Conservation (phyloP, 2,329 filamentous ascomycete species). For the Arthrobotrys sphaeroides region DNA sequence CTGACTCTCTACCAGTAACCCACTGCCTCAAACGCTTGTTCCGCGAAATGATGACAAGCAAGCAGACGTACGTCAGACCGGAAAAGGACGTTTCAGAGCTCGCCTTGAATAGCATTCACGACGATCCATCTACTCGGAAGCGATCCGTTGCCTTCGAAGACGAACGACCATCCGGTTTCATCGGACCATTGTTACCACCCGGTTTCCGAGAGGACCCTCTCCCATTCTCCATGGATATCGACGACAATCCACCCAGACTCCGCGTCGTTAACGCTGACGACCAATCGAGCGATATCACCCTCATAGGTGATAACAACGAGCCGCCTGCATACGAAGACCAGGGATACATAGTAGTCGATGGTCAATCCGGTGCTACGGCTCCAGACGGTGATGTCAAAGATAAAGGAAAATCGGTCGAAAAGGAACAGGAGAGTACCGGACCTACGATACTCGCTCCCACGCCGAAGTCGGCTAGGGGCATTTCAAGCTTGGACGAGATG, state of each 20-base stretch:
- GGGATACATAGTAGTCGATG: constrained; percentile 45
- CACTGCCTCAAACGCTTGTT: constrained; percentile 77
- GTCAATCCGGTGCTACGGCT: constrained; percentile 4
- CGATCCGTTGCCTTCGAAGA: constrained; percentile 64
- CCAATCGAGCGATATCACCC: constrained; percentile 56
- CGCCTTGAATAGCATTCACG: constrained; percentile 67
- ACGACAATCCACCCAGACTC: constrained; percentile 38
- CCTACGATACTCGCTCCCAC: constrained; percentile 21
- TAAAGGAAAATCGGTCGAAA: neutral
- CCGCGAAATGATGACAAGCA: constrained; percentile 72
- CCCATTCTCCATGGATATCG: constrained; percentile 55
- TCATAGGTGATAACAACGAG: constrained; percentile 55
- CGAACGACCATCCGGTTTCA: constrained; percentile 64
- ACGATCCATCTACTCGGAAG: constrained; percentile 39
- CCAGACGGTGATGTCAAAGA: neutral
- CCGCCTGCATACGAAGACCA: constrained; percentile 52
- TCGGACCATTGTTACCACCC: constrained; percentile 53
- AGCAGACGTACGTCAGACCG: constrained; percentile 72
- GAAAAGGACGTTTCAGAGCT: constrained; percentile 81
- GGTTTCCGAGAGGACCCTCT: constrained; percentile 22
- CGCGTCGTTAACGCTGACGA: constrained; percentile 53
- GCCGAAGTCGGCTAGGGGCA: neutral
- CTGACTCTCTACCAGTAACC: constrained; percentile 69
- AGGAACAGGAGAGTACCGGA: constrained; percentile 11
- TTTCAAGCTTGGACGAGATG: constrained; percentile 26